Conservation (phyloP, 139 green algal genomes). For the Chlorella ohadii region DNA sequence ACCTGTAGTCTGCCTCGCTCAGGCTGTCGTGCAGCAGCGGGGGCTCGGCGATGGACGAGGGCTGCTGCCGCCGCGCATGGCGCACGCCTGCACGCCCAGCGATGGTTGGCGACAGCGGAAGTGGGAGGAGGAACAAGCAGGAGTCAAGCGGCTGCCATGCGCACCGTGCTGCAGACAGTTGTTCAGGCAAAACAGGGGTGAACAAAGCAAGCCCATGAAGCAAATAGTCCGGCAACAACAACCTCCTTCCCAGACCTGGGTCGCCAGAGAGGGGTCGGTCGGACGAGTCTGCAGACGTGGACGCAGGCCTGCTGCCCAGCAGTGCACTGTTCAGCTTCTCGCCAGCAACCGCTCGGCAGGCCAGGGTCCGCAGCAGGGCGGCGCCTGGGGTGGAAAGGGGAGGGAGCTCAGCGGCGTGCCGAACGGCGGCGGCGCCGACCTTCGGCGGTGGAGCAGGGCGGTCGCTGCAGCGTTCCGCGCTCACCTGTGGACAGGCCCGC, state of each 20-base stretch:
- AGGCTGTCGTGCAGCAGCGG: constrained; percentile 34
- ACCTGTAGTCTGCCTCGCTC: constrained; percentile 7
- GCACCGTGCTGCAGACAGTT: too few species aligned
- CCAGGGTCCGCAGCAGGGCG: background rate
- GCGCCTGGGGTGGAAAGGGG: background rate
- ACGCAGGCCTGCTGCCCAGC: background rate
- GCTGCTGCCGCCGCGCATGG: constrained; percentile 13
- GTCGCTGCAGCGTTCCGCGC: too few species aligned
- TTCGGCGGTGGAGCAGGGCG: too few species aligned
- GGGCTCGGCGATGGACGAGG: constrained; percentile 8
- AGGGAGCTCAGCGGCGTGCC: background rate
- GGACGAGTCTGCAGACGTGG: background rate
- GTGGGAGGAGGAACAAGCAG: too few species aligned
- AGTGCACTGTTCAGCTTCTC: background rate
- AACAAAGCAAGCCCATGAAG: background rate
- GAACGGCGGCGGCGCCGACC: too few species aligned
- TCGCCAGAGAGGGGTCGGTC: background rate
- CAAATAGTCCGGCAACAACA: background rate
- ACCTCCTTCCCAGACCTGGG: background rate
- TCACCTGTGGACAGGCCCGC: too few species aligned
- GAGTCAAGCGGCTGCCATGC: too few species aligned
- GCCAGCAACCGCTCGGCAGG: background rate
- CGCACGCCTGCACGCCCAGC: constrained; percentile 2
- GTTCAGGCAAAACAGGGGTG: too few species aligned
- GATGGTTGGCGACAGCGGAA: background rate